Evolutionary conservation across 1,284 basidiomycete genomes (phyloP), one percentile per base, ranked within the genome.

Genomic region (Malassezia sp.): DNA sequence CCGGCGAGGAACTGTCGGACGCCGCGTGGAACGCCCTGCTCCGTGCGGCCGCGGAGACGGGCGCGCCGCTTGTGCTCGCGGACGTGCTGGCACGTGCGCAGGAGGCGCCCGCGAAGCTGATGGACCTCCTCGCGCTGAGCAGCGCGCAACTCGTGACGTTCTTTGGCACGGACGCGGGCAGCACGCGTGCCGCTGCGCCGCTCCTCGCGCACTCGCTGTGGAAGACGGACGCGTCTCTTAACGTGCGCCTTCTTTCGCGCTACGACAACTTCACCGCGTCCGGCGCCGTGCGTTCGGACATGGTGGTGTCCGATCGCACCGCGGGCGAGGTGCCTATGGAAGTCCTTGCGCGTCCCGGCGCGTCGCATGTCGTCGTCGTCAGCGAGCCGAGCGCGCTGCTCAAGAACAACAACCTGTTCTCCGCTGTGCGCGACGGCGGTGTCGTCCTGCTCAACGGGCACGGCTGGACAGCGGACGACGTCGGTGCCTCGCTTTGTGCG

Each of bases 261-360:
- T 65, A 45, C 57, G 67, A 70, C 56, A 68, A 67, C 53, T 70
- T 57, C 41, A 58, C 54, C 35, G 59, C 59, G 2, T 51, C 57
- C 27, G 65, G 65, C 26, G 51, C 64, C 14, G 53, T 67, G 15
- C 61, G 67, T 28, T 52, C 59, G 34, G 67, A 69, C 49, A 37
- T 69, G 27, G 51, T 68, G 37, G 23, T 61, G 15, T 52, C 57
- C 17, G 51, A 53, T 34, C 57, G 57, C 11, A 49, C 55, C 24
- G 53, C 50, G 17, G 42, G 53, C 4, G 57, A 60, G 14, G 52
- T 61, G 18, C 66, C 66, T 12, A 53, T 67, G 26, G 51, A 56
- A 8, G 52, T 69, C 11, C 57, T 56, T 7, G 54, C 58, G 35
- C 54, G 61, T 39, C 52, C 53, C 30, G 56, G 53, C 21, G 38